Evolutionary conservation across 768 basidiomycete genomes (phyloP), one percentile per base, ranked within the genome.

Genomic region (Lactarius hatsudake): DNA sequence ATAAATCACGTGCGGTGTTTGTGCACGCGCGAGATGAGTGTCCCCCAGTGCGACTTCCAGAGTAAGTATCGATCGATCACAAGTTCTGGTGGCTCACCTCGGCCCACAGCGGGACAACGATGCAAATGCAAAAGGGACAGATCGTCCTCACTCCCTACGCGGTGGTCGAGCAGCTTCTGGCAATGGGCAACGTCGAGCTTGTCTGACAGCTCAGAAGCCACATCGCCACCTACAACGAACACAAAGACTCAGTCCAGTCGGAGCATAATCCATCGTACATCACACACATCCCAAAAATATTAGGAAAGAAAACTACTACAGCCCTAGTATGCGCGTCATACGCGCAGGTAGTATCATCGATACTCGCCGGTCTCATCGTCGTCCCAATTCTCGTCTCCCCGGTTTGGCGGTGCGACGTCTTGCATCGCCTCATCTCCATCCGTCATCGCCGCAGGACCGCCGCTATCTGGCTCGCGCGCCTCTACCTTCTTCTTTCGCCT

Each of bases 101-200:
- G 10, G 4, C 20, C 8, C 61, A 32, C 72, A 89, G 95, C 67
- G 93, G 93, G 32, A 83, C 86, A 40, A 78, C 83, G 38, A 75
- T 94, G 64, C 86, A 90, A 43, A 86, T 96, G 82, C 81, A 85
- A 61, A 90, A 89, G 72, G 93, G 89, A 10, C 88, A 92, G 67
- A 93, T 95, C 64, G 90, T 92, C 51, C 74, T 96, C 20, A 82
- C 90, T 20, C 89, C 88, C 26, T 97, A 91, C 76, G 80, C 82
- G 30, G 82, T 89, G 23, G 86, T 94, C 6, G 89, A 94, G 71
- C 83, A 90, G 42, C 82, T 93, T 15, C 80, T 94, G 53, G 78
- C 81, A 43, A 79, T 87, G 73, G 91, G 88, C 61, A 87, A 89
- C 73, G 88, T 88, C 6, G 90, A 93, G 75, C 81, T 94, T 40